phyloP scores from a whole-genome alignment of 805 yeast species.

The Priceomyces fermenticarens region DNA sequence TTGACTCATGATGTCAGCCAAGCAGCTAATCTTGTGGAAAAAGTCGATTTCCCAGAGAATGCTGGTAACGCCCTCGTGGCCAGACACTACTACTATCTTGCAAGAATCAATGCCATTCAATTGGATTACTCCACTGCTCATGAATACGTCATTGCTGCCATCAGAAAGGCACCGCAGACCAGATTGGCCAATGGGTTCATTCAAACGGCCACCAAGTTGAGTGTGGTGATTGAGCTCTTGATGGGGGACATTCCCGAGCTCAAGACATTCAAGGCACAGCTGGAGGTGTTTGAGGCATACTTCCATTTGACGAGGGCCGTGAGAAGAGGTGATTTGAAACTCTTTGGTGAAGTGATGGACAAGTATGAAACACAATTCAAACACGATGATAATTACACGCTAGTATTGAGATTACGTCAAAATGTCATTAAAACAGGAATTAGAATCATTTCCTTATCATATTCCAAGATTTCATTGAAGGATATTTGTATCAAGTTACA shows the following conservation, averaged over 20 bases:
- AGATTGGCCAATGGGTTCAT: slow-evolving; percentile 79
- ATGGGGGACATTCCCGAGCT: slow-evolving; percentile 97
- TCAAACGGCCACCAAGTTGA: slow-evolving; percentile 85
- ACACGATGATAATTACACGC: slow-evolving; percentile 76
- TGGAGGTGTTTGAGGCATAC: slow-evolving; percentile 70
- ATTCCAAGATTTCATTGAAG: slow-evolving; percentile 84
- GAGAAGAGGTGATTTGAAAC: slow-evolving; percentile 81
- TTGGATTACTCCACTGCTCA: slow-evolving; percentile 88
- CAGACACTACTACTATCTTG: slow-evolving; percentile 85
- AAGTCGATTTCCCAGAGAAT: slow-evolving; percentile 80
- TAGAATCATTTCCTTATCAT: slow-evolving; percentile 85
- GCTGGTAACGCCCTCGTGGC: slow-evolving; percentile 88
- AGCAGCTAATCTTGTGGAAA: slow-evolving; percentile 86
- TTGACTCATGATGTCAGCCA: slow-evolving; percentile 76
- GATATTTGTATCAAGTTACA: slow-evolving; percentile 92
- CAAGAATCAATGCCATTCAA: slow-evolving; percentile 89
- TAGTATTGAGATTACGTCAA: slow-evolving; percentile 87
- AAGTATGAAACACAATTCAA: slow-evolving; percentile 61
- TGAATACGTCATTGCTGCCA: slow-evolving; percentile 89
- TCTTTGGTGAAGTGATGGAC: slow-evolving; percentile 68
- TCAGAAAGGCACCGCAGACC: slow-evolving; percentile 94
- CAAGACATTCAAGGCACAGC: slow-evolving; percentile 64
- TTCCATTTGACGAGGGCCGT: slow-evolving; percentile 88
- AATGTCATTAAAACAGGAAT: slow-evolving; percentile 98
- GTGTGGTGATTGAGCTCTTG: slow-evolving; percentile 82